A percentile compares a stretch with the other conserved stretches of the same genome.
phyloP scores from a whole-genome alignment of 169 alveolate genomes.

The Babesia ovis region DNA sequence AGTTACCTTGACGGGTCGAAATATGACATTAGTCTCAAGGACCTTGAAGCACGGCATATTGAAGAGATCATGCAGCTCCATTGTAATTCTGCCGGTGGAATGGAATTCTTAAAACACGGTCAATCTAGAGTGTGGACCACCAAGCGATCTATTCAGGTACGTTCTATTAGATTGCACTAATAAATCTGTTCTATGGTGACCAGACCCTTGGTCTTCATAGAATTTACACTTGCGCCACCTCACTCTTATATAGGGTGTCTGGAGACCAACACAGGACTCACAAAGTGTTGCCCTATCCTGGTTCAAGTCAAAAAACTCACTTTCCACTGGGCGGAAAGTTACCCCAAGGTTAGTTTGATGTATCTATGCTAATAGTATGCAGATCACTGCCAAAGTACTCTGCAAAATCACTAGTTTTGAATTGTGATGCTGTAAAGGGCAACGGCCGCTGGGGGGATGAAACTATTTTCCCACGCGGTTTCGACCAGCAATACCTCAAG shows the following conservation, averaged over 20 bases:
- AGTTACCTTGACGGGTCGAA: slow-evolving; percentile 73
- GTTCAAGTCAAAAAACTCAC: slow-evolving; percentile 75
- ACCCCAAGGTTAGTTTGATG: slow-evolving; percentile 31
- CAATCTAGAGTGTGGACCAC: slow-evolving; percentile 76
- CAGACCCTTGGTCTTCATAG: neutral
- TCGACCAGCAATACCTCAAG: slow-evolving; percentile 83
- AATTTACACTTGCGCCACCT: too few species aligned
- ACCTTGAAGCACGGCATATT: slow-evolving; percentile 78
- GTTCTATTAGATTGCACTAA: neutral
- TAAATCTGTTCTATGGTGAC: neutral
- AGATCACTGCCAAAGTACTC: slow-evolving; percentile 84
- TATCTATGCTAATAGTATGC: neutral
- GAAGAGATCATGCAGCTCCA: slow-evolving; percentile 76
- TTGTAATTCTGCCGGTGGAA: slow-evolving; percentile 75
- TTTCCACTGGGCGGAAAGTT: slow-evolving; percentile 33
- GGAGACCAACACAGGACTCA: slow-evolving; percentile 82
- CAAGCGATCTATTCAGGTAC: slow-evolving; percentile 77
- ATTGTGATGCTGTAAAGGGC: slow-evolving; percentile 84
- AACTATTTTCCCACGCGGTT: slow-evolving; percentile 83
- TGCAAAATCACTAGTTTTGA: slow-evolving; percentile 77
- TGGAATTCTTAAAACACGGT: slow-evolving; percentile 76
- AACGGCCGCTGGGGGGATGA: slow-evolving; percentile 89
- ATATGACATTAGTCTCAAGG: slow-evolving; percentile 80
- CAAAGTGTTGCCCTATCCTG: slow-evolving; percentile 81
- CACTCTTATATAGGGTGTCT: slow-evolving; percentile 79